phyloP scores from a whole-genome alignment of 108 stramenopile genomes.

The Cyclostephanos tholiformis region DNA sequence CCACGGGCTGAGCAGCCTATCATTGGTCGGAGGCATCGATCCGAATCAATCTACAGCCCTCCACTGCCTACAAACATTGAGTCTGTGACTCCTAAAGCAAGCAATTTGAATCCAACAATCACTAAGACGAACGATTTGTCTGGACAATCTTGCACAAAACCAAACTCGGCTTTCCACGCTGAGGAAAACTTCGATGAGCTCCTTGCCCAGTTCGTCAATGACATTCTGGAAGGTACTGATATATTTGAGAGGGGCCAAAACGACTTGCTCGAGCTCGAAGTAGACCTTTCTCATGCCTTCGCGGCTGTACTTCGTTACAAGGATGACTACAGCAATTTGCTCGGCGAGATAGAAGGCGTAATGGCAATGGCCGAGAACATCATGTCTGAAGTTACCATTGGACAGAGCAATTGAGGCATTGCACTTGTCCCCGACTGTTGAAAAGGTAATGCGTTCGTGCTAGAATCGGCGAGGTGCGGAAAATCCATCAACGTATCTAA shows the following conservation, averaged over 20 bases:
- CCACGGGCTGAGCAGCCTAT: not conserved
- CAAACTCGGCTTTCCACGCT: conserved; percentile 10
- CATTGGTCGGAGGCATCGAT: conserved; percentile 2
- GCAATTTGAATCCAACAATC: conserved; percentile 25
- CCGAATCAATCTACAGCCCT: conserved; percentile 25
- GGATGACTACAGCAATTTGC: conserved; percentile 45
- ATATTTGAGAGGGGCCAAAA: conserved; percentile 33
- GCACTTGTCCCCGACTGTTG: too few species aligned
- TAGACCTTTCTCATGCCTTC: conserved; percentile 43
- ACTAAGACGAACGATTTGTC: not conserved
- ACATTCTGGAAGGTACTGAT: conserved; percentile 38
- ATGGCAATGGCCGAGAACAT: conserved; percentile 20
- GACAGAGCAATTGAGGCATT: not conserved
- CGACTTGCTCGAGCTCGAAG: conserved; percentile 48
- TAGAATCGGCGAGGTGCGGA: too few species aligned
- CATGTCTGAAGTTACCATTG: conserved; percentile 16
- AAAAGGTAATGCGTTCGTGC: too few species aligned
- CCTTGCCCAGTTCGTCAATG: conserved; percentile 29
- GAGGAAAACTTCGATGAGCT: conserved; percentile 40
- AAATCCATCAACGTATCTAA: too few species aligned
- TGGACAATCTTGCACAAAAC: conserved; percentile 3
- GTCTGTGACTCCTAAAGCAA: conserved; percentile 37
- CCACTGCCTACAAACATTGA: conserved; percentile 9
- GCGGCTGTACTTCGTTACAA: conserved; percentile 42
- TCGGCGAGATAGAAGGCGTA: conserved; percentile 37